These are phyloP conservation scores for Dalbergia cultrata DNA, from an alignment of 306 rosid species.

Conservation along the genomic window DNA sequence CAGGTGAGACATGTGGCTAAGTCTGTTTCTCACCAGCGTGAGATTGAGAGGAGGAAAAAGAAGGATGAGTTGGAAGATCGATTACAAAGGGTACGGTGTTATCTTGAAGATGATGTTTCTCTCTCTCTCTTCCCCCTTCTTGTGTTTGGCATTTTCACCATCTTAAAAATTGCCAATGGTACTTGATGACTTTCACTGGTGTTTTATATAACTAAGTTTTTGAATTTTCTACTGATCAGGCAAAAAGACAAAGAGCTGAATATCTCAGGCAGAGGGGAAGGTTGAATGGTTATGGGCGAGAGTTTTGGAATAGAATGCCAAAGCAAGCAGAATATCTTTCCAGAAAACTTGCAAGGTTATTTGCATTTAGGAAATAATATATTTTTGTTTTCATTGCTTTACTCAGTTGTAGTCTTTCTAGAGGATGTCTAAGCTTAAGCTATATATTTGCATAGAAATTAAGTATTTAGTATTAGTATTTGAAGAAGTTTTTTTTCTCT, in stretches of 20 bases:
- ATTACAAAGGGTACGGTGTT: slow-evolving; percentile 77
- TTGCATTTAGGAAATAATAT: slow-evolving; percentile 27
- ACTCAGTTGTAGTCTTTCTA: slow-evolving; percentile 24
- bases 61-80: slow-evolving; percentile 89
- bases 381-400: slow-evolving; percentile 12
- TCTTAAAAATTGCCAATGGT: not conserved
- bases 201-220: slow-evolving; percentile 16
- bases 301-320: slow-evolving; percentile 64
- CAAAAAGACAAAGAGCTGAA: slow-evolving; percentile 89
- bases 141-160: not conserved
- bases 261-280: slow-evolving; percentile 86
- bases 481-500: slow-evolving; percentile 19
- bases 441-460: not conserved
- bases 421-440: slow-evolving; percentile 20
- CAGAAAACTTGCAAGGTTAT: slow-evolving; percentile 78
- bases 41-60: slow-evolving; percentile 83
- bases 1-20: slow-evolving; percentile 82
- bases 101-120: slow-evolving; percentile 19
- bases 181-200: slow-evolving; percentile 18
- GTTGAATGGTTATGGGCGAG: slow-evolving; percentile 54
- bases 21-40: slow-evolving; percentile 87
- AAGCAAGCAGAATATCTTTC: slow-evolving; percentile 83
- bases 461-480: not conserved
- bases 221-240: slow-evolving; percentile 57
- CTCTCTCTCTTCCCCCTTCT: not conserved